These are phyloP conservation scores for Sarocladiaceae sp. DNA, from an alignment of 2,329 filamentous ascomycete species.

Conservation along the genomic window DNA sequence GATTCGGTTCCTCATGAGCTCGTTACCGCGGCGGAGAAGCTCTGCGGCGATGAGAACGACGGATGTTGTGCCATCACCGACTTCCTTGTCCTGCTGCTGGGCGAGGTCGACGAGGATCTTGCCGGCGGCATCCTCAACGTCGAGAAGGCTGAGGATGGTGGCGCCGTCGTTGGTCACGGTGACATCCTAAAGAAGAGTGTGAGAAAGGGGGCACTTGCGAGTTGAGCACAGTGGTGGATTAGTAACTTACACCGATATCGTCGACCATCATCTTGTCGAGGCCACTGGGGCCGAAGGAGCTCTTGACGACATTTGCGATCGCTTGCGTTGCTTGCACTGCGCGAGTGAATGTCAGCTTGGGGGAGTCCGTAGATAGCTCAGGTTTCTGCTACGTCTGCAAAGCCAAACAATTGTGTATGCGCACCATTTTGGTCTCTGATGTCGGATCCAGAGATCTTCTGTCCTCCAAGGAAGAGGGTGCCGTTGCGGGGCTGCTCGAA, in stretches of 20 bases:
- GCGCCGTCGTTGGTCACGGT: constrained; percentile 98
- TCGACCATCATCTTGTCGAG: constrained; percentile 99
- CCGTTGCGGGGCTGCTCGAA: constrained; percentile 95
- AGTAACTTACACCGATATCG: constrained; percentile 87
- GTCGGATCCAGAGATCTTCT: constrained; percentile 95
- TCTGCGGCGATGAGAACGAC: constrained; percentile 97
- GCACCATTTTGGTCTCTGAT: constrained; percentile 94
- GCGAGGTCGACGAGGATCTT: constrained; percentile 98
- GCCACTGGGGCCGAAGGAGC: constrained; percentile 93
- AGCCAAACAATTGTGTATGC: constrained; percentile 13
- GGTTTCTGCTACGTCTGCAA: constrained; percentile 14
- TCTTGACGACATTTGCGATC: constrained; percentile 98
- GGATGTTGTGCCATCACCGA: constrained; percentile 95
- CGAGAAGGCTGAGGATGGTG: constrained; percentile 89
- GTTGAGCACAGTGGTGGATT: too few relatives aligned
- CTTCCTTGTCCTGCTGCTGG: constrained; percentile 98
- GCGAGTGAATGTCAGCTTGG: neutral
- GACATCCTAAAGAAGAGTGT: constrained; percentile 59
- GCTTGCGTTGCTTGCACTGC: constrained; percentile 89
- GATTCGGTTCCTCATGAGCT: constrained; percentile 99
- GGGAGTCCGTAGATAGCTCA: too few relatives aligned
- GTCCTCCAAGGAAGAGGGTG: constrained; percentile 91
- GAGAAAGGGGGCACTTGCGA: constrained; percentile 16
- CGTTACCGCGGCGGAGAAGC: constrained; percentile 87
- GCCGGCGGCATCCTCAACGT: constrained; percentile 95